Percentiles rank a stretch among this genome's conserved stretches.
Conservation (phyloP, 202 grass and related monocot species). For the Elaeis oleifera region DNA sequence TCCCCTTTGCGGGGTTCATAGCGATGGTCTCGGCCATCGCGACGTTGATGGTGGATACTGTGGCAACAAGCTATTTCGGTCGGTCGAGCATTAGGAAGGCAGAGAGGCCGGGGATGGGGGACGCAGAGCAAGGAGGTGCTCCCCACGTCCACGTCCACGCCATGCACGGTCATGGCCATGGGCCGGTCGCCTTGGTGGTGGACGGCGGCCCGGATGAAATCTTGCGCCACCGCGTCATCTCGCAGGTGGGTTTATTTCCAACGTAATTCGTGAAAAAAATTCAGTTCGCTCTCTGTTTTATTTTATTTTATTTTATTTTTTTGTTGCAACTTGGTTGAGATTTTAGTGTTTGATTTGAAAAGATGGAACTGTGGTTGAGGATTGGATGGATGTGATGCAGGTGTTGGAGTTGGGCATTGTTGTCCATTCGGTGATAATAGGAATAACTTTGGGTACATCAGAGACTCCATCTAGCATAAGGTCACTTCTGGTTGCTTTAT, state of each 20-base stretch:
- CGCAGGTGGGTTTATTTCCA: constrained; percentile 28
- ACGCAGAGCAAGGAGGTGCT: neutral
- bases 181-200: neutral
- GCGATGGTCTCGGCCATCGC: constrained; percentile 1
- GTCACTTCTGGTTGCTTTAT: too few relatives aligned
- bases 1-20: neutral
- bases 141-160: constrained; percentile 27
- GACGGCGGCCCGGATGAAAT: constrained; percentile 24
- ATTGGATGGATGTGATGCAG: neutral
- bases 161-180: constrained; percentile 38
- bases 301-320: too few relatives aligned
- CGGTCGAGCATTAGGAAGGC: neutral
- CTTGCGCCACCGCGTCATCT: constrained; percentile 55
- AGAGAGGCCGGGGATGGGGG: neutral
- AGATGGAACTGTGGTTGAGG: too few relatives aligned
- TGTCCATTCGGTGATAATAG: too few relatives aligned
- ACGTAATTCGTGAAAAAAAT: too few relatives aligned
- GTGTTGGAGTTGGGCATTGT: too few relatives aligned
- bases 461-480: too few relatives aligned
- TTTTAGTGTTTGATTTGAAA: too few relatives aligned
- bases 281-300: neutral
- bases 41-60: neutral
- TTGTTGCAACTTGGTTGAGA: too few relatives aligned
- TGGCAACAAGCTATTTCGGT: neutral
- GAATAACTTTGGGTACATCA: too few relatives aligned